Percentiles rank a stretch among this genome's conserved stretches.
Conservation (phyloP, 2,329 filamentous ascomycete species). For the Plenodomus lindquistii region DNA sequence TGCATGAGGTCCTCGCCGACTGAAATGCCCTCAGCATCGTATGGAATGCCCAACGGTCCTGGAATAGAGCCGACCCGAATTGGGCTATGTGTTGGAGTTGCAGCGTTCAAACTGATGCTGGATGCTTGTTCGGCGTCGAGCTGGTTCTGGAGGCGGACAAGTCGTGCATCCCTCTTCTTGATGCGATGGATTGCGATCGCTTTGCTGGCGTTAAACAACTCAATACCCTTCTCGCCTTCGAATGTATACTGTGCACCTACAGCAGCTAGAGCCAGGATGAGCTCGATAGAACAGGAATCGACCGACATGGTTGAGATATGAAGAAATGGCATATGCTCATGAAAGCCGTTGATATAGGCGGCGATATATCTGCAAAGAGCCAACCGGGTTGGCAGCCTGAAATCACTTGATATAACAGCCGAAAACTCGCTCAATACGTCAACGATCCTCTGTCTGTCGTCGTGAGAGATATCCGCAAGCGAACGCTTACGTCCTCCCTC, state of each 20-base stretch:
- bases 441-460: constrained; percentile 52
- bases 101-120: constrained; percentile 16
- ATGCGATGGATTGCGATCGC: constrained; percentile 59
- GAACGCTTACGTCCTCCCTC: constrained; percentile 15
- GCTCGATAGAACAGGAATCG: constrained; percentile 67
- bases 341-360: constrained; percentile 70
- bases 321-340: constrained; percentile 64
- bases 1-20: constrained; percentile 55
- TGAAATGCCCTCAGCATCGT: constrained; percentile 18
- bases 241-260: constrained; percentile 69
- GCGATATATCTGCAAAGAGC: constrained; percentile 71
- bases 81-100: constrained; percentile 18
- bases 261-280: constrained; percentile 68
- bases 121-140: constrained; percentile 25
- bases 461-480: constrained; percentile 41
- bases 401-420: constrained; percentile 62
- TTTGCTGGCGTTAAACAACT: constrained; percentile 61
- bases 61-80: constrained; percentile 21
- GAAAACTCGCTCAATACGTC: constrained; percentile 66
- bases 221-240: constrained; percentile 56
- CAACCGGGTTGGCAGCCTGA: constrained; percentile 70
- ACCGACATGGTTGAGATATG: constrained; percentile 69
- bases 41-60: constrained; percentile 33
- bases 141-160: constrained; percentile 35
- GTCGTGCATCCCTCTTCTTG: constrained; percentile 53